Base-by-base conservation (phyloP, 169 alveolate species). In the Cryptosporidium muris region DNA sequence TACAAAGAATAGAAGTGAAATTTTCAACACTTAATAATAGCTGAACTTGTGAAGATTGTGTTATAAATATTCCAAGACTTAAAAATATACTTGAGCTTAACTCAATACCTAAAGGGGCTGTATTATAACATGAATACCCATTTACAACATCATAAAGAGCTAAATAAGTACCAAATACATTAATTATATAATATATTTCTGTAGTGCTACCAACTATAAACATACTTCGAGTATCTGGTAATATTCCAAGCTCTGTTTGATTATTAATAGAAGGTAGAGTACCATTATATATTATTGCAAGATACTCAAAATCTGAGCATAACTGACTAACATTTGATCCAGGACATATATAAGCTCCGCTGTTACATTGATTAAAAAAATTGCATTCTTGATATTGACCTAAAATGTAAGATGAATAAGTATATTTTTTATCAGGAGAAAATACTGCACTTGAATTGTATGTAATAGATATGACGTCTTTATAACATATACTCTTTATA, bases 341-440 rank as follows among this genome's bases (percentile, higher is more conserved):
- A 4, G 54, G 43, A 58, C 82, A 74, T 5, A 74, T 62, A 36
- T 74, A 74, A 38, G 54, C 60, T 4, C 82, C 82, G 11, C 25
- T 8, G 49, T 54, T 43, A 7, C 82, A 74, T 25, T 74, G 82
- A 43, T 60, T 60, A 45, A 74, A 74, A 42, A 74, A 74, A 4
- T 56, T 40, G 45, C 82, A 74, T 36, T 74, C 68, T 43, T 36
- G 43, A 1, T 58, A 25, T 9, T 40, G 63, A 14, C 60, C 54
- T 9, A 74, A 51, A 16, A 74, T 54, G 0, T 36, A 34, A 8
- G 82, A 74, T 12, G 82, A 43, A 4, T 66, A 74, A 16, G 82
- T 74, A n/a, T 54, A 58, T 42, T 74, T 74, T 4, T 66, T 66
- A 48, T 63, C 82, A 14, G 82, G 82, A n/a, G 63, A n/a, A 58